Evolutionary conservation across 2,329 filamentous ascomycete species (phyloP), one percentile per base, ranked within the genome.

Genomic region (Aspergillus unguis): DNA sequence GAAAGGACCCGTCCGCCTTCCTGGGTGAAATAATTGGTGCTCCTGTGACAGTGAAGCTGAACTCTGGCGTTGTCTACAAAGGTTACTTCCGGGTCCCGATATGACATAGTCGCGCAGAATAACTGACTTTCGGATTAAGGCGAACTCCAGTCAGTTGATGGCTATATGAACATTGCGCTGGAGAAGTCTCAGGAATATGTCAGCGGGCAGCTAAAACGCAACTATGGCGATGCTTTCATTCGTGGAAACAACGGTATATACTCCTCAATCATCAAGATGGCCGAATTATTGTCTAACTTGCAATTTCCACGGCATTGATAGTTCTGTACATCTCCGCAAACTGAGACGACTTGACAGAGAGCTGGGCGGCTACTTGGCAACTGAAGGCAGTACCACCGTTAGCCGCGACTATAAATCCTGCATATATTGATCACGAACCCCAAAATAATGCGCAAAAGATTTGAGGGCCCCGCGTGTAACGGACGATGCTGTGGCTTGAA

Each of bases 91-190:
- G 23, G 9, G 5, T 8, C 31, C 7, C 8, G 29, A 17, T 27
- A 3, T 11, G 4, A 47, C 10, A 27, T 8, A 17, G 4, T 17
- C 17, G 38, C 35, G 26, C 37, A n/a, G n/a, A 37, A 27, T 33
- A 45, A 41, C 50, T 53, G 50, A 54, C 56, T n/a, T 41, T 4
- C 10, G 28, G 17, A 32, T 31, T 17, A 58, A 96, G 92, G 94
- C 62, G 91, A 96, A 71, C 82, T 97, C 35, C 92, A 97, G 71
- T 96, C 92, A 0, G 92, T 99, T 45, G 94, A 99, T 72, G 94
- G 94, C 48, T 99, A 97, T 76, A 99, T 99, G 94, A 99, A 99
- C 76, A 96, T 99, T 70, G 92, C 94, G 9, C 83, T 99, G 29
- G 94, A 99, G 74, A 94, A 96, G 76, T 95, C 91, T 23, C 86